Evolutionary conservation across 768 basidiomycete species (phyloP).

Genomic region (Tephrocybe sp.): DNA sequence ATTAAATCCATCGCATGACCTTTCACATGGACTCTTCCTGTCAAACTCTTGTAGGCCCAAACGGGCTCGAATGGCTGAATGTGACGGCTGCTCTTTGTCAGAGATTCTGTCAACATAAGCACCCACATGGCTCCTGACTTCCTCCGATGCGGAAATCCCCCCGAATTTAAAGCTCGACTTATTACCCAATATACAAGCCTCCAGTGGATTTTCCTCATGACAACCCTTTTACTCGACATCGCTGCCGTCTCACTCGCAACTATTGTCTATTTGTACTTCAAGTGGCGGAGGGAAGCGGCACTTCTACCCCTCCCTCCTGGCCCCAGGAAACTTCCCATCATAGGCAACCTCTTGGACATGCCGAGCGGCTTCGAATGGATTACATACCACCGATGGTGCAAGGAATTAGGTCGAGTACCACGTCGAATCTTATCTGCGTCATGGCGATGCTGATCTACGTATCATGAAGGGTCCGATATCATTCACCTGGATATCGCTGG

Average conservation of each 20-base stretch:
- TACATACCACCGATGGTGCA: conserved; percentile 39
- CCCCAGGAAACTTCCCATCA: conserved; percentile 34
- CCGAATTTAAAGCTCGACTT: no score
- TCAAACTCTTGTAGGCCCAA: no score
- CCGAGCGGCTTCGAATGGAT: conserved; percentile 34
- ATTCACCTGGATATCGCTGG: conserved; percentile 21
- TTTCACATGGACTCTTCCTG: no score
- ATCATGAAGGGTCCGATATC: no score
- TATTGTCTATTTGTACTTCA: conserved; percentile 20
- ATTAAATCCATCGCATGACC: no score
- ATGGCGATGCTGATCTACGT: conserved; percentile 13
- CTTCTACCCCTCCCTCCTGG: conserved; percentile 36
- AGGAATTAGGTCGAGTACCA: conserved; percentile 27
- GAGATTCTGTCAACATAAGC: no score
- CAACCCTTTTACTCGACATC: not conserved
- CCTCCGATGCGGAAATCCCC: no score
- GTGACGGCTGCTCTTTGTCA: no score
- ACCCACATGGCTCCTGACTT: no score
- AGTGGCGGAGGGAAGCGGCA: not conserved
- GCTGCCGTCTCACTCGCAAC: conserved; percentile 14
- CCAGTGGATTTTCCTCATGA: not conserved
- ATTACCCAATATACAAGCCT: no score
- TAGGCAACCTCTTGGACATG: conserved; percentile 39
- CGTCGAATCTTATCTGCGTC: not conserved
- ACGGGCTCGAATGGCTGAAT: no score